Conservation (phyloP, 148 eudicot species). For the Rhododendron ovatum region DNA sequence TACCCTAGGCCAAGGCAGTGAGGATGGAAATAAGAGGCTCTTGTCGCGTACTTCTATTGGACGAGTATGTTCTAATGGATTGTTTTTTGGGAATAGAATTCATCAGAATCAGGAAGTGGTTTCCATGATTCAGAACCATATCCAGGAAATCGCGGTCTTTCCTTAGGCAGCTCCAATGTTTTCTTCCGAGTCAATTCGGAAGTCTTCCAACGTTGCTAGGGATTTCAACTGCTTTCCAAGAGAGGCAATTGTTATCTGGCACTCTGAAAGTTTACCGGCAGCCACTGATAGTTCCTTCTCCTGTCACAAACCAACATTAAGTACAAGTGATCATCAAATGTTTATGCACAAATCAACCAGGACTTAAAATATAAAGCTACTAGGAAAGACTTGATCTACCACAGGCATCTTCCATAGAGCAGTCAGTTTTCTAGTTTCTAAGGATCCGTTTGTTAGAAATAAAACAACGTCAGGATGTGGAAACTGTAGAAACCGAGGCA, state of each 20-base stretch:
- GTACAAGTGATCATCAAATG: background rate
- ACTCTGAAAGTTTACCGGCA: conserved; percentile 59
- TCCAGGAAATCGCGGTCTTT: background rate
- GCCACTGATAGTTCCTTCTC: conserved; percentile 72
- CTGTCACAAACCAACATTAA: conserved; percentile 27
- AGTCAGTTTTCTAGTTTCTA: background rate
- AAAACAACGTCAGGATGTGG: background rate
- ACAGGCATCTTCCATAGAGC: background rate
- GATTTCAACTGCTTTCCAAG: conserved; percentile 67
- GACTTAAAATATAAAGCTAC: background rate
- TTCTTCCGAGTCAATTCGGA: conserved; percentile 42
- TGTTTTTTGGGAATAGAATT: background rate
- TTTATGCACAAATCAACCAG: background rate
- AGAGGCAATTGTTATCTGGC: conserved; percentile 85
- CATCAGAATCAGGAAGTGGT: background rate
- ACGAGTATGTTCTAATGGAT: background rate
- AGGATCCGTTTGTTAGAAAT: background rate
- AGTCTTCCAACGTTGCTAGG: conserved; percentile 67
- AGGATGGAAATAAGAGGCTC: background rate
- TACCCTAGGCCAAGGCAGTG: background rate
- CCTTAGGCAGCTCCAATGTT: background rate
- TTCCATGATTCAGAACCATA: background rate
- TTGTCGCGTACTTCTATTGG: background rate
- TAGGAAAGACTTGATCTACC: background rate
- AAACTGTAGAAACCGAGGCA: background rate